Conservation (phyloP, 1,139 yeast species). For the Taphrina deformans region DNA sequence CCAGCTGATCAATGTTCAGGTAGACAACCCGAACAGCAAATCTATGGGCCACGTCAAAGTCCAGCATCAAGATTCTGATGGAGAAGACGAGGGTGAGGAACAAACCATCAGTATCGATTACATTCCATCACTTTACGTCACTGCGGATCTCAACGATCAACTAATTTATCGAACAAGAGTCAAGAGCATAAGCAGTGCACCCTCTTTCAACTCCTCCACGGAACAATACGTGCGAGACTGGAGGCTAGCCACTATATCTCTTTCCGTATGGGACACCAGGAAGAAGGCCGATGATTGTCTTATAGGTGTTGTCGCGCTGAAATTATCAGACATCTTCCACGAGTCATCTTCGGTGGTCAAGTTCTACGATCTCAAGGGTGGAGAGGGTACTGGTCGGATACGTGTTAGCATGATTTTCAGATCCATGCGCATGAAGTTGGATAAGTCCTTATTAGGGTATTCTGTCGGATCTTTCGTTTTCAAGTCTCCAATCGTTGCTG, state of each 20-base stretch:
- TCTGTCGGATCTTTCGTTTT: constrained; percentile 24
- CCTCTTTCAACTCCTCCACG: constrained; percentile 21
- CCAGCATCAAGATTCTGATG: constrained; percentile 30
- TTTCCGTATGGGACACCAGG: constrained; percentile 30
- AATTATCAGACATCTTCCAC: constrained; percentile 20
- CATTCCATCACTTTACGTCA: constrained; percentile 26
- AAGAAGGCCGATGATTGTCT: constrained; percentile 22
- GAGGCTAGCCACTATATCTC: constrained; percentile 18
- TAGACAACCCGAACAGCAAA: constrained; percentile 24
- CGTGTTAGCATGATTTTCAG: constrained; percentile 28
- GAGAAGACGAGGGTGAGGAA: constrained; percentile 25
- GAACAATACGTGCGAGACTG: constrained; percentile 31
- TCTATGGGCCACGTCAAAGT: constrained; percentile 31
- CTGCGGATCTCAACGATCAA: constrained; percentile 29
- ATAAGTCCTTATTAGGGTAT: constrained; percentile 18
- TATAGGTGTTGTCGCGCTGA: constrained; percentile 25
- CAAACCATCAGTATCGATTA: constrained; percentile 27
- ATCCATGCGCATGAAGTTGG: constrained; percentile 27
- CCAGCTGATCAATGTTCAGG: constrained; percentile 24
- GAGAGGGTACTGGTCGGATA: constrained; percentile 27
- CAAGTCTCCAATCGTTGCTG: constrained; percentile 22
- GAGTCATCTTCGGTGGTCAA: constrained; percentile 27
- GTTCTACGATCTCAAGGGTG: constrained; percentile 26
- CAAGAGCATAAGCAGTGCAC: constrained; percentile 25
- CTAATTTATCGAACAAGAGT: constrained; percentile 25